These are phyloP conservation scores for Ogataea thermomethanolica DNA, from an alignment of 805 yeast genomes.

Conservation along the genomic window DNA sequence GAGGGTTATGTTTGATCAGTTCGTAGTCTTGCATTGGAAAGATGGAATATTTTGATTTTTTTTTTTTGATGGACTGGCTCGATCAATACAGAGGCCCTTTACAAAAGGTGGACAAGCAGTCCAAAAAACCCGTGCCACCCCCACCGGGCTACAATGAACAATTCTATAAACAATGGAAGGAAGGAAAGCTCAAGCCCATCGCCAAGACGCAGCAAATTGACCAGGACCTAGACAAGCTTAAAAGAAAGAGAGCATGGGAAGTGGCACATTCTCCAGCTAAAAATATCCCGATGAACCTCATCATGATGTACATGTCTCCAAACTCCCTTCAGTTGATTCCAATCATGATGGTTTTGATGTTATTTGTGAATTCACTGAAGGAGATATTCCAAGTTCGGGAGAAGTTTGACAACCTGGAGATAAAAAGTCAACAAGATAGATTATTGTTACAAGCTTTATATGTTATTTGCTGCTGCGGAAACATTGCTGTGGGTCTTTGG, in stretches of 20 bases:
- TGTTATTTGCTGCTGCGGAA: slow-evolving; percentile 42
- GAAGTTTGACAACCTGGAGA: slow-evolving; percentile 42
- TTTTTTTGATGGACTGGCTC: slow-evolving; percentile 9
- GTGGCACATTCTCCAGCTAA: slow-evolving; percentile 80
- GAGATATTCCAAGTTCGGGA: slow-evolving; percentile 58
- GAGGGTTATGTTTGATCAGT: slow-evolving; percentile 54
- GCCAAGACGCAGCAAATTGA: slow-evolving; percentile 7
- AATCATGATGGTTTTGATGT: slow-evolving; percentile 82
- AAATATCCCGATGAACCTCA: slow-evolving; percentile 78
- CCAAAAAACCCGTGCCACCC: slow-evolving; percentile 7
- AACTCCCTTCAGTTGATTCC: slow-evolving; percentile 86
- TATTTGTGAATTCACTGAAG: slow-evolving; percentile 72
- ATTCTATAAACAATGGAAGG: slow-evolving; percentile 16
- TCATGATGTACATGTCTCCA: slow-evolving; percentile 93
- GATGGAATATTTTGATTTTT: slow-evolving; percentile 1
- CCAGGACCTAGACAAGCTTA: slow-evolving; percentile 36
- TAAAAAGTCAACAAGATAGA: slow-evolving; percentile 24
- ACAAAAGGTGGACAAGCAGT: not conserved
- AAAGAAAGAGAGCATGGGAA: slow-evolving; percentile 77
- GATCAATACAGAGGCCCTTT: slow-evolving; percentile 4
- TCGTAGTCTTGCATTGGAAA: slow-evolving; percentile 30
- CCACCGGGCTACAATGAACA: slow-evolving; percentile 23
- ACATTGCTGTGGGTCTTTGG: slow-evolving; percentile 75
- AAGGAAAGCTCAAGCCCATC: slow-evolving; percentile 8
- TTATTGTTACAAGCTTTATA: slow-evolving; percentile 27